Evolutionary conservation across 2,329 filamentous ascomycete genomes (phyloP).

Genomic region (Penicillium sp.): DNA sequence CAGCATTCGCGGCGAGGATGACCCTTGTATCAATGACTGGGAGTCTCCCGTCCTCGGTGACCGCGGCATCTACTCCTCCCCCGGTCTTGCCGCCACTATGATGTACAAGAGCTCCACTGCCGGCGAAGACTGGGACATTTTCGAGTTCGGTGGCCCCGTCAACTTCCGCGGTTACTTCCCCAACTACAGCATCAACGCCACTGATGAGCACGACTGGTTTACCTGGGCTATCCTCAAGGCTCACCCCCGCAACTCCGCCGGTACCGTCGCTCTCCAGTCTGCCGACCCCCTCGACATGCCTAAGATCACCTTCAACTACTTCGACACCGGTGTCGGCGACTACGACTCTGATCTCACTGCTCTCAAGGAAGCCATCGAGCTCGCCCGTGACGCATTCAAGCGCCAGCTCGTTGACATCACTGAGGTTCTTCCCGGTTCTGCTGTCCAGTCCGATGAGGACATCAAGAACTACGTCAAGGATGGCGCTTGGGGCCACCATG

Average conservation of each 20-base stretch:
- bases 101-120: constrained; percentile 36
- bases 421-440: constrained; percentile 43
- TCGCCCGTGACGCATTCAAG: constrained; percentile 50
- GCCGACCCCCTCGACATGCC: constrained; percentile 64
- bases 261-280: constrained; percentile 61
- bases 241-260: constrained; percentile 62
- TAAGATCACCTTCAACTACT: constrained; percentile 63
- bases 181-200: constrained; percentile 45
- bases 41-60: constrained; percentile 39
- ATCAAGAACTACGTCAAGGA: constrained; percentile 39
- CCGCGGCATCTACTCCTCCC: constrained; percentile 47
- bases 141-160: constrained; percentile 56
- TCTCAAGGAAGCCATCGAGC: constrained; percentile 28
- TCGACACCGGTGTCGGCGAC: constrained; percentile 37
- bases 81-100: constrained; percentile 55
- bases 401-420: constrained; percentile 43
- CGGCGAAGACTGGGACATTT: constrained; percentile 52
- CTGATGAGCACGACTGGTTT: constrained; percentile 43
- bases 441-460: constrained; percentile 47
- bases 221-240: constrained; percentile 57
- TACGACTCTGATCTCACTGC: constrained; percentile 15
- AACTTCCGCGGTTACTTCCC: constrained; percentile 56
- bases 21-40: constrained; percentile 49
- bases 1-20: constrained; percentile 17
- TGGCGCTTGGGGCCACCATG: constrained; percentile 59